Evolutionary conservation across 2,329 filamentous ascomycete genomes (phyloP).

Genomic region (Trichoderma atroviride): DNA sequence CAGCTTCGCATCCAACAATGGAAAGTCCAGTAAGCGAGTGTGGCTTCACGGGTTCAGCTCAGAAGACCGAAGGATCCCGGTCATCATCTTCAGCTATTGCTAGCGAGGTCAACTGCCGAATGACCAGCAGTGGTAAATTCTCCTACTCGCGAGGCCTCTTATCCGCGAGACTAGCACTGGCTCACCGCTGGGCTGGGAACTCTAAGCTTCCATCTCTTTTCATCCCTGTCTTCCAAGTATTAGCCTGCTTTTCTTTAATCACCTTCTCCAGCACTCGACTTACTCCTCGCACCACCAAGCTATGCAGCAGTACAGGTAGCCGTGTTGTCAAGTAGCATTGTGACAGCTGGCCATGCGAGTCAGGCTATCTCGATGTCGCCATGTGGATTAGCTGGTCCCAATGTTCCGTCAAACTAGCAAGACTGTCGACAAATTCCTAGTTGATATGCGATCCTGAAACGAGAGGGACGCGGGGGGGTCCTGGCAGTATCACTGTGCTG

Average conservation of each 20-base stretch:
- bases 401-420: constrained; percentile 17
- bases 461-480: constrained; percentile 14
- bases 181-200: constrained; percentile 27
- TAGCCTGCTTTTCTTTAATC: constrained; percentile 9
- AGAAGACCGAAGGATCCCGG: background rate
- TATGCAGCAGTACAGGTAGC: background rate
- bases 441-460: constrained; percentile 21
- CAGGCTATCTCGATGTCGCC: constrained; percentile 21
- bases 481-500: constrained; percentile 22
- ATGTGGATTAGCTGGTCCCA: constrained; percentile 25
- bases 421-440: background rate
- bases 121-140: constrained; percentile 12
- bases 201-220: constrained; percentile 4
- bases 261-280: constrained; percentile 10
- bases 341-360: constrained; percentile 26
- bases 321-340: constrained; percentile 20
- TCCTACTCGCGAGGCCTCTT: constrained; percentile 24
- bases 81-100: background rate
- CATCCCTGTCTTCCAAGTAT: constrained; percentile 15
- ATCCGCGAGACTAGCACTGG: constrained; percentile 23
- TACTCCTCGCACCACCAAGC: background rate
- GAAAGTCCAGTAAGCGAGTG: constrained; percentile 19
- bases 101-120: constrained; percentile 24
- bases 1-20: constrained; percentile 1
- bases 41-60: background rate